phyloP scores from a whole-genome alignment of 2,329 filamentous ascomycete genomes.

The Falciphora oryzae region DNA sequence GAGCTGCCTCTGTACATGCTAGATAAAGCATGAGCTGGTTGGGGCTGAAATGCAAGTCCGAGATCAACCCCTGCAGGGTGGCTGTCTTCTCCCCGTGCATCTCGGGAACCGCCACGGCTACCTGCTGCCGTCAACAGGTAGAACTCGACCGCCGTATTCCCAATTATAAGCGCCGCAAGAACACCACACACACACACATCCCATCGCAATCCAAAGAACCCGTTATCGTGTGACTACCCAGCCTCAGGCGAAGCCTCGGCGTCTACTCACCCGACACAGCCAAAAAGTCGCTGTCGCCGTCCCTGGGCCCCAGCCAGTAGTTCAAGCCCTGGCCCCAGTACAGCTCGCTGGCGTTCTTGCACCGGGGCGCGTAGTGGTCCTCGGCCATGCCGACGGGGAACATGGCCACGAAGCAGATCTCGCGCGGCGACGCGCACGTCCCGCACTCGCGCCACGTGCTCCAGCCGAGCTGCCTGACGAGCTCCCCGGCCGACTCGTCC shows the following conservation, averaged over 20 bases:
- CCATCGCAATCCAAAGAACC: neutral
- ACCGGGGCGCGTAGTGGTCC: conserved; percentile 17
- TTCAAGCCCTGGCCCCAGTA: neutral
- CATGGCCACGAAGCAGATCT: conserved; percentile 34
- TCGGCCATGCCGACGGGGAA: conserved; percentile 29
- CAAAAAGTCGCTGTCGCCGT: neutral
- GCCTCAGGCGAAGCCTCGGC: neutral
- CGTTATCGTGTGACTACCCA: neutral
- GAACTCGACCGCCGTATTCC: neutral
- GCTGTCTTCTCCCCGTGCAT: neutral
- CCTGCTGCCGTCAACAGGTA: neutral
- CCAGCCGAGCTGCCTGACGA: conserved; percentile 28
- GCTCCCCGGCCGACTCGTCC: neutral
- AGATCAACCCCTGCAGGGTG: too few relatives aligned
- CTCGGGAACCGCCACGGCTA: neutral
- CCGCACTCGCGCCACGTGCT: conserved; percentile 29
- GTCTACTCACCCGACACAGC: neutral
- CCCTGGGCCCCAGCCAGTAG: neutral
- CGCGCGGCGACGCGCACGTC: conserved; percentile 22
- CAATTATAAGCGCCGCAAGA: neutral
- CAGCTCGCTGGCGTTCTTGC: conserved; percentile 9
- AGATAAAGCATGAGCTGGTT: too few relatives aligned
- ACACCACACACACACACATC: neutral
- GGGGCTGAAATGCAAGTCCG: too few relatives aligned
- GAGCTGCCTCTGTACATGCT: too few relatives aligned